Evolutionary conservation across 129 eudicot species (phyloP).

Genomic region (Pulicaria dysenterica): DNA sequence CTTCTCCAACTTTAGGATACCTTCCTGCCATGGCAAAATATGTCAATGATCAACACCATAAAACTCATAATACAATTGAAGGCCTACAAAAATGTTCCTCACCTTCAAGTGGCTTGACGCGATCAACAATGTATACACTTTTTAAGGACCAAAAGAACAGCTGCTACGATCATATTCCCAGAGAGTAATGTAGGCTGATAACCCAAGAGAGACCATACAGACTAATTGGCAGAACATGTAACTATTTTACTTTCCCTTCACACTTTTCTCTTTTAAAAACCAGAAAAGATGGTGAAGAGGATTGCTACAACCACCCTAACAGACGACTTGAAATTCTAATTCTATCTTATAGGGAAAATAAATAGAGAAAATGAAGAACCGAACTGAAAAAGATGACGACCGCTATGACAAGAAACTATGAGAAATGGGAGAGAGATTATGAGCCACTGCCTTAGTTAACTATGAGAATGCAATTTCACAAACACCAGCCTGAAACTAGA

Average conservation of each 20-base stretch:
- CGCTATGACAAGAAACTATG: conserved; percentile 18
- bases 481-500: conserved; percentile 4
- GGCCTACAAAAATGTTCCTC: neutral
- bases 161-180: conserved; percentile 31
- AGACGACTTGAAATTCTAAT: conserved; percentile 25
- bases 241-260: conserved; percentile 34
- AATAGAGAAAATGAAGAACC: conserved; percentile 19
- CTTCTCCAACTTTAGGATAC: conserved; percentile 5
- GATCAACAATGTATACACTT: conserved; percentile 31
- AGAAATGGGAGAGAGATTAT: conserved; percentile 36
- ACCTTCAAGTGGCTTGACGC: conserved; percentile 58
- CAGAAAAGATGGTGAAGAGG: conserved; percentile 47
- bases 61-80: neutral
- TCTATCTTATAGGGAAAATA: conserved; percentile 27
- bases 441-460: conserved; percentile 30
- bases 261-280: conserved; percentile 46
- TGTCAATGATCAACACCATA: neutral
- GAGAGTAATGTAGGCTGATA: conserved; percentile 23
- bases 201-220: conserved; percentile 28
- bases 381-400: conserved; percentile 17
- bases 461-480: neutral
- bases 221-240: conserved; percentile 24
- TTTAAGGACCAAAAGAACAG: conserved; percentile 26
- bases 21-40: conserved; percentile 19
- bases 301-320: conserved; percentile 27